phyloP scores from a whole-genome alignment of 116 monocot species.

The Phalaenopsis hybrid region DNA sequence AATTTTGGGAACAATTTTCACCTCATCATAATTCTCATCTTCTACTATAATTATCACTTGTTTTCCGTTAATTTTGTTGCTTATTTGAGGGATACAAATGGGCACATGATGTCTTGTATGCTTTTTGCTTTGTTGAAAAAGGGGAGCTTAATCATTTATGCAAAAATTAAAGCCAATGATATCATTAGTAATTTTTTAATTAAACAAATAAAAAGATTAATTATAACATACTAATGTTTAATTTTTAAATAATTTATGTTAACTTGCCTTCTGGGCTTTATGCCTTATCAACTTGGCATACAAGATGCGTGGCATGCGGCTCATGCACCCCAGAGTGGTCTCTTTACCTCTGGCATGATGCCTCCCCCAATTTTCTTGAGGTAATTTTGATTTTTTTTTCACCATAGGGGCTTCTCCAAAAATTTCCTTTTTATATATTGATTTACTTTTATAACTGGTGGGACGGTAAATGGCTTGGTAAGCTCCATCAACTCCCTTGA shows the following conservation, averaged over 20 bases:
- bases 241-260: not conserved
- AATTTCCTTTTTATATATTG: not conserved
- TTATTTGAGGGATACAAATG: not conserved
- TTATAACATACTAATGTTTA: not conserved
- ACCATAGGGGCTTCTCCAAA: not conserved
- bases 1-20: not conserved
- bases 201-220: not conserved
- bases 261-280: not conserved
- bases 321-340: not conserved
- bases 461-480: not conserved
- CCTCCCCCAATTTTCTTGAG: too few species aligned
- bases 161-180: not conserved
- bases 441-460: not conserved
- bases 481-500: not conserved
- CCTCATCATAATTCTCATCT: not conserved
- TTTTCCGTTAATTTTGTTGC: not conserved
- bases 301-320: not conserved
- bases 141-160: not conserved
- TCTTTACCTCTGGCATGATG: too few species aligned
- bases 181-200: not conserved
- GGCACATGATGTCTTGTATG: not conserved
- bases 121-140: not conserved
- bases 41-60: not conserved
- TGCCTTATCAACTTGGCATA: not conserved
- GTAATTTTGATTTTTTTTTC: too few species aligned